phyloP scores from a whole-genome alignment of 345 rosid species.

The Murraya koenigii region DNA sequence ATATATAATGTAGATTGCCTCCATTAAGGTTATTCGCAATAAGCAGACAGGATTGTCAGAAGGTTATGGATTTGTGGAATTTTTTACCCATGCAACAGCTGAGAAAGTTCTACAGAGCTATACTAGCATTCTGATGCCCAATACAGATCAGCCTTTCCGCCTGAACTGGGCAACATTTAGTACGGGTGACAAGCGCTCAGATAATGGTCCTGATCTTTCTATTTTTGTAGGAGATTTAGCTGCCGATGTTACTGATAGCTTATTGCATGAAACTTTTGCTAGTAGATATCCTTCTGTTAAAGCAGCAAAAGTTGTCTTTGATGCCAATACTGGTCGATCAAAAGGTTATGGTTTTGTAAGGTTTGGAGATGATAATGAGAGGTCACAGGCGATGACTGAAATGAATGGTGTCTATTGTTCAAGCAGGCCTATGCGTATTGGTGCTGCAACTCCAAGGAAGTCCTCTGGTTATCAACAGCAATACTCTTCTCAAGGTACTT shows the following conservation, averaged over 20 bases:
- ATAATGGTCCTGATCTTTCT: conserved; percentile 84
- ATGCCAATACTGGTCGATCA: conserved; percentile 92
- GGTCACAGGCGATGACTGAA: conserved; percentile 82
- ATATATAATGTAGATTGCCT: conserved; percentile 52
- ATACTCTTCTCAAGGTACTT: conserved; percentile 51
- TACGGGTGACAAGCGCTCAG: conserved; percentile 81
- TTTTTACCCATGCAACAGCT: conserved; percentile 72
- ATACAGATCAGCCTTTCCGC: conserved; percentile 84
- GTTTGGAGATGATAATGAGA: conserved; percentile 86
- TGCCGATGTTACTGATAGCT: conserved; percentile 79
- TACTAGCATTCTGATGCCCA: conserved; percentile 65
- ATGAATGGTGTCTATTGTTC: conserved; percentile 93
- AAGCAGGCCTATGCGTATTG: conserved; percentile 93
- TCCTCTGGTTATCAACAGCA: conserved; percentile 81
- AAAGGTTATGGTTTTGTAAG: conserved; percentile 98
- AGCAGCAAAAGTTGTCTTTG: conserved; percentile 89
- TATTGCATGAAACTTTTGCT: conserved; percentile 73
- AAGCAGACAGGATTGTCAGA: conserved; percentile 85
- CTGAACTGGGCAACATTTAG: conserved; percentile 98
- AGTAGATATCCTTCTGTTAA: conserved; percentile 78
- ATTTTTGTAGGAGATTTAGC: conserved; percentile 97
- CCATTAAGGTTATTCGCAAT: conserved; percentile 90
- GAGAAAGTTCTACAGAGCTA: conserved; percentile 81
- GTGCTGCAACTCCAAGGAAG: conserved; percentile 93
- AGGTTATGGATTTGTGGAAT: conserved; percentile 97